Conservation (phyloP, 192 early-diverging fungal species). For the Chytriomyces sp. region DNA sequence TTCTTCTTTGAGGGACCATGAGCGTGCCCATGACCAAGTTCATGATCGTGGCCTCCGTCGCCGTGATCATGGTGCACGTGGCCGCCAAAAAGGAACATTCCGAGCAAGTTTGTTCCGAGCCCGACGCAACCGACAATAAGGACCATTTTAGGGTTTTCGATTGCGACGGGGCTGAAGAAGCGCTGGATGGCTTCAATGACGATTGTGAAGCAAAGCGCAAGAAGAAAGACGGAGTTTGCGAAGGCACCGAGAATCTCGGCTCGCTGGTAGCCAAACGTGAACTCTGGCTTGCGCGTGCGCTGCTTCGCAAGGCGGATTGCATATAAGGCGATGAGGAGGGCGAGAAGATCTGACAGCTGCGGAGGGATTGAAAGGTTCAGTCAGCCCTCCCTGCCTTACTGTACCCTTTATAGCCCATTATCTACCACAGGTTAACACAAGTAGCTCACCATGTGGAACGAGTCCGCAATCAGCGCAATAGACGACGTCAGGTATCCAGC, state of each 20-base stretch:
- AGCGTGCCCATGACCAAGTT: too few species aligned
- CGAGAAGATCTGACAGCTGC: slow-evolving; percentile 38
- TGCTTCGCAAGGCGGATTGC: slow-evolving; percentile 73
- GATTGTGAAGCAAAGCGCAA: slow-evolving; percentile 89
- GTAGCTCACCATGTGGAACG: slow-evolving; percentile 80
- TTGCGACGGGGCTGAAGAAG: slow-evolving; percentile 69
- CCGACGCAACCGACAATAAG: slow-evolving; percentile 79
- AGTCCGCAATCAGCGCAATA: slow-evolving; percentile 85
- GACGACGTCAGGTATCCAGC: slow-evolving; percentile 76
- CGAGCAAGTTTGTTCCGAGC: slow-evolving; percentile 75
- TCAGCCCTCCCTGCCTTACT: too few species aligned
- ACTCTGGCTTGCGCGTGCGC: slow-evolving; percentile 59
- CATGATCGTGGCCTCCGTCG: slow-evolving; percentile 23
- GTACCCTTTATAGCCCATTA: too few species aligned
- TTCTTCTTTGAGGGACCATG: too few species aligned
- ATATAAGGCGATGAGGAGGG: slow-evolving; percentile 76
- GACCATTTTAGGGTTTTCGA: slow-evolving; percentile 73
- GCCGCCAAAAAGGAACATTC: slow-evolving; percentile 78
- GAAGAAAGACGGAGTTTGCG: slow-evolving; percentile 86
- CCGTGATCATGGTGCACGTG: slow-evolving; percentile 36
- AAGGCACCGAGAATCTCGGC: slow-evolving; percentile 93
- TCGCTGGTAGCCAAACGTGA: slow-evolving; percentile 89
- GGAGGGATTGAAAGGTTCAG: not conserved
- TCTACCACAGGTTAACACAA: too few species aligned
- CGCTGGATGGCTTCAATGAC: slow-evolving; percentile 84